Conservation (phyloP, 2,329 filamentous ascomycete genomes). For the Trichophyton benhamiae region DNA sequence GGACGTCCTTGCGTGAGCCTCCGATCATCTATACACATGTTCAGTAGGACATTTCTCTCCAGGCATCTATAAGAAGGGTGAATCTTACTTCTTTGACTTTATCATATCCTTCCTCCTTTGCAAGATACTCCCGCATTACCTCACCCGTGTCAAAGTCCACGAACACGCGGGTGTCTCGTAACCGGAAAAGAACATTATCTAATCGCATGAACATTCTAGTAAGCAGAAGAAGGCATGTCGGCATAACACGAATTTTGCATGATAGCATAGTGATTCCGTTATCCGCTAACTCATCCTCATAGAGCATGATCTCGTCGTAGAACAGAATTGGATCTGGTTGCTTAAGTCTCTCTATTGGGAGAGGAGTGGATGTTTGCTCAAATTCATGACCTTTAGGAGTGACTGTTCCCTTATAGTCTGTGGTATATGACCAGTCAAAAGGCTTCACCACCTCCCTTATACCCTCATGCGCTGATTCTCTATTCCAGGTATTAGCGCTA, state of each 20-base stretch:
- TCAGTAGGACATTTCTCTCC: not conserved
- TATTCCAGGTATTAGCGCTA: conserved; percentile 22
- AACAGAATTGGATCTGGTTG: conserved; percentile 88
- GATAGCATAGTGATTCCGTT: conserved; percentile 87
- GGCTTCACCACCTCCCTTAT: conserved; percentile 92
- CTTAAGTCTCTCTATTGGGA: conserved; percentile 77
- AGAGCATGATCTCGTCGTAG: conserved; percentile 91
- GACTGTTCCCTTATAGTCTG: conserved; percentile 63
- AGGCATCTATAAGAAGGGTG: not conserved
- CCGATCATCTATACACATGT: conserved; percentile 37
- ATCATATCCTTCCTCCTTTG: conserved; percentile 71
- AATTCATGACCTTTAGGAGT: conserved; percentile 27
- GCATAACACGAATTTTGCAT: conserved; percentile 89
- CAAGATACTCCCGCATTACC: conserved; percentile 79
- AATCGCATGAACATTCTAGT: conserved; percentile 83
- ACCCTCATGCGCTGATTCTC: conserved; percentile 66
- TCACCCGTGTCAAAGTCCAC: conserved; percentile 71
- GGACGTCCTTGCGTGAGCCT: conserved; percentile 56
- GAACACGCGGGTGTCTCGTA: conserved; percentile 84
- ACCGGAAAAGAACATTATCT: conserved; percentile 75
- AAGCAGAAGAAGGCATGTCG: conserved; percentile 70
- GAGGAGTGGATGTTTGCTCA: conserved; percentile 40
- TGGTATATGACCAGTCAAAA: conserved; percentile 97
- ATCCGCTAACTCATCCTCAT: conserved; percentile 94
- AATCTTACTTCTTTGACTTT: conserved; percentile 55